Evolutionary conservation across 352 stramenopile species (phyloP).

Genomic region (Phytophthora sojae): DNA sequence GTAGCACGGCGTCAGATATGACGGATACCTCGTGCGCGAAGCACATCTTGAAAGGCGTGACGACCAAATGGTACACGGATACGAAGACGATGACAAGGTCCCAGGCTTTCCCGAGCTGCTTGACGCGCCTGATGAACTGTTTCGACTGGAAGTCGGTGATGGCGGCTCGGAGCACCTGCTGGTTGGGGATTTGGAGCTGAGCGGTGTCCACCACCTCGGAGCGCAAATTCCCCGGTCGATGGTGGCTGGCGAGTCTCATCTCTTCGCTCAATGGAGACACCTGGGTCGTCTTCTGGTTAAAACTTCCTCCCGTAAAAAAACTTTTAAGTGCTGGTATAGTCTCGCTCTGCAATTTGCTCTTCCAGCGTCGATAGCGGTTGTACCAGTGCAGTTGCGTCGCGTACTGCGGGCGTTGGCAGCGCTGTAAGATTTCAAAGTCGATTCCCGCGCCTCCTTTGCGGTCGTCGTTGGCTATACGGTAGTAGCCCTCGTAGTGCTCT

Average conservation of each 20-base stretch:
- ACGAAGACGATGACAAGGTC: slow-evolving; percentile 53
- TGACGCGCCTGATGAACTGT: slow-evolving; percentile 47
- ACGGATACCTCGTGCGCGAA: slow-evolving; percentile 52
- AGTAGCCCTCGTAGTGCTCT: slow-evolving; percentile 12
- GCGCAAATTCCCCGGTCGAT: neutral
- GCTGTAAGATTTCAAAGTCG: slow-evolving; percentile 66
- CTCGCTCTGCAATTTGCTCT: neutral
- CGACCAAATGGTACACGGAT: slow-evolving; percentile 23
- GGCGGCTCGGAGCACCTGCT: slow-evolving; percentile 12
- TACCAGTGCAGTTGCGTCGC: slow-evolving; percentile 53
- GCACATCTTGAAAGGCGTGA: slow-evolving; percentile 53
- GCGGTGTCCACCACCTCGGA: slow-evolving; percentile 7
- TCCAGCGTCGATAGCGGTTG: slow-evolving; percentile 44
- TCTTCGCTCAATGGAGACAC: slow-evolving; percentile 8
- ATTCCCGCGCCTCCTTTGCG: slow-evolving; percentile 30
- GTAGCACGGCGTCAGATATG: slow-evolving; percentile 22
- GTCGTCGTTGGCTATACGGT: neutral
- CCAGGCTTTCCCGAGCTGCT: slow-evolving; percentile 50
- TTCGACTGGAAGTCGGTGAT: slow-evolving; percentile 15
- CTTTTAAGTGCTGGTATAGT: neutral
- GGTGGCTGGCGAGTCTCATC: neutral
- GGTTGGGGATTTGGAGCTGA: slow-evolving; percentile 3
- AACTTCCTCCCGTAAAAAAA: neutral
- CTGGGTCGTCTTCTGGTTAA: neutral
- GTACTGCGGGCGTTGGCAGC: slow-evolving; percentile 54